Conservation (phyloP, 2,329 filamentous ascomycete genomes). For the Pseudopyricularia javanii region DNA sequence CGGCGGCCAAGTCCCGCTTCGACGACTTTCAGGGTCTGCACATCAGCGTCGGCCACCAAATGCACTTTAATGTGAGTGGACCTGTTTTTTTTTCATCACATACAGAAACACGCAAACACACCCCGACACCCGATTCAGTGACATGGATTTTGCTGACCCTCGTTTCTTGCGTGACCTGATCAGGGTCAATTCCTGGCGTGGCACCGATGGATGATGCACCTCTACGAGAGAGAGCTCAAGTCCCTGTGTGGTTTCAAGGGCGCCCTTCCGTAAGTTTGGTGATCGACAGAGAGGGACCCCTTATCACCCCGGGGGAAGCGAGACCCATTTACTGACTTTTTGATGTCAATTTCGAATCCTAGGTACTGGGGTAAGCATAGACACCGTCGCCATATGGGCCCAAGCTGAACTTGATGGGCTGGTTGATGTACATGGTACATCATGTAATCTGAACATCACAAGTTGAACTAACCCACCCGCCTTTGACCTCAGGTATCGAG, state of each 20-base stretch:
- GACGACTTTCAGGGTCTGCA: conserved; percentile 1
- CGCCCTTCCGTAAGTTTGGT: not conserved
- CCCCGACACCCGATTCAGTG: no score
- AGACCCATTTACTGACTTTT: not conserved
- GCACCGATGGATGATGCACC: not conserved
- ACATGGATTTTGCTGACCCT: no score
- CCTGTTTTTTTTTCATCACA: no score
- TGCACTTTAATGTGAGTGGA: not conserved
- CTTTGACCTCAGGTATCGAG: not conserved
- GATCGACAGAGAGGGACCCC: not conserved
- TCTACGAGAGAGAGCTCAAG: not conserved
- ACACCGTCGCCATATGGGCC: not conserved
- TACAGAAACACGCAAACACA: not conserved
- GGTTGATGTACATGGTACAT: no score
- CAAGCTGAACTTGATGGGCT: not conserved
- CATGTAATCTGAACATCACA: no score
- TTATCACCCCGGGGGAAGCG: no score
- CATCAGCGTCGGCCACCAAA: not conserved
- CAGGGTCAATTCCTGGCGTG: conserved; percentile 1
- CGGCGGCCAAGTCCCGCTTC: not conserved
- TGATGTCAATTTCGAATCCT: not conserved
- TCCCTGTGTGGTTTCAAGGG: not conserved
- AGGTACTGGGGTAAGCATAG: not conserved
- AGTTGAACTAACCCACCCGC: not conserved
- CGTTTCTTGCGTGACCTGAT: no score